Evolutionary conservation across 1,284 basidiomycete species (phyloP).

Genomic region (Prillingera fragicola): DNA sequence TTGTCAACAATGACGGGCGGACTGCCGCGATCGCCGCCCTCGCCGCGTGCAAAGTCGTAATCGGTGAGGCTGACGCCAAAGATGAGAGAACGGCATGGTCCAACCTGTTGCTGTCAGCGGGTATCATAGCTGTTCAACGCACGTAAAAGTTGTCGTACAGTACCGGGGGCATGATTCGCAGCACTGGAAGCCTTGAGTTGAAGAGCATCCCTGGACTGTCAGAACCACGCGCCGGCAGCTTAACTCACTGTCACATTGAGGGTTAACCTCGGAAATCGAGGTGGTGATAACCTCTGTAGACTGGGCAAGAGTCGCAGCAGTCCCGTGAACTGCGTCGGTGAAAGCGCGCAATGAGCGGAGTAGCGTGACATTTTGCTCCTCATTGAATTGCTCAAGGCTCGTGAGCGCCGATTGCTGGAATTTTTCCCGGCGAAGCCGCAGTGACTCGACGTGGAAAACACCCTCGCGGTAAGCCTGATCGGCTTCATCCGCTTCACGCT

Average conservation of each 20-base stretch:
- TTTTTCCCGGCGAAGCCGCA: slow-evolving; percentile 73
- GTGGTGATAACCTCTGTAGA: slow-evolving; percentile 44
- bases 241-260: slow-evolving; percentile 60
- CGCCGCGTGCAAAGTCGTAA: slow-evolving; percentile 77
- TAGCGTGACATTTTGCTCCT: slow-evolving; percentile 64
- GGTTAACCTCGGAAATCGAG: slow-evolving; percentile 61
- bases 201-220: slow-evolving; percentile 7
- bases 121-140: no score
- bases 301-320: slow-evolving; percentile 55
- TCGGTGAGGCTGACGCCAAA: slow-evolving; percentile 89
- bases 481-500: slow-evolving; percentile 89
- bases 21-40: slow-evolving; percentile 56
- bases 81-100: slow-evolving; percentile 71
- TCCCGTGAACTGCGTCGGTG: slow-evolving; percentile 61
- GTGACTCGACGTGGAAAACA: slow-evolving; percentile 89
- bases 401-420: slow-evolving; percentile 75
- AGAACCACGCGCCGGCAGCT: background rate
- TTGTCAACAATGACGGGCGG: slow-evolving; percentile 78
- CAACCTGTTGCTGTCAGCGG: slow-evolving; percentile 58
- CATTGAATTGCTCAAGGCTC: slow-evolving; percentile 73
- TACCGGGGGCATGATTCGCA: slow-evolving; percentile 21
- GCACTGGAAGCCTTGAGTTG: slow-evolving; percentile 8
- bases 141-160: slow-evolving; percentile 46
- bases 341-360: slow-evolving; percentile 65
- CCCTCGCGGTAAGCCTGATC: slow-evolving; percentile 89